A percentile compares a stretch with the other conserved stretches of the same genome.
Conservation (phyloP, 1,284 basidiomycete species). For the Heterobasidion irregulare region DNA sequence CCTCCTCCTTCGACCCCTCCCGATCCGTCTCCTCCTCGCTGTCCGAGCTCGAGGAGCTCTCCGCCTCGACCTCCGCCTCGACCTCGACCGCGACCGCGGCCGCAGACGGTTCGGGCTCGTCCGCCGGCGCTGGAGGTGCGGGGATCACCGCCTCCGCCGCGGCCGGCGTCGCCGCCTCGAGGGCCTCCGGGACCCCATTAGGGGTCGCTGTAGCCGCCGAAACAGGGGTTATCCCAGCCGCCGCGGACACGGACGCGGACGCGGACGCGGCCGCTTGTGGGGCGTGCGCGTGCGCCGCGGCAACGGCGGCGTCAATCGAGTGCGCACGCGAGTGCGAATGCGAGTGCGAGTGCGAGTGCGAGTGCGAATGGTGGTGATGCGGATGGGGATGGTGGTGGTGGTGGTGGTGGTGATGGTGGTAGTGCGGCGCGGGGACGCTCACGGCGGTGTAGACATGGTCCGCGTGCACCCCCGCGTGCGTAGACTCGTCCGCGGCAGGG, state of each 20-base stretch:
- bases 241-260: too few relatives aligned
- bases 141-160: too few relatives aligned
- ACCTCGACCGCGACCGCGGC: background rate
- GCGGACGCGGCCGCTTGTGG: background rate
- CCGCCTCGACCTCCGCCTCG: conserved; percentile 23
- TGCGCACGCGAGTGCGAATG: too few relatives aligned
- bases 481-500: background rate
- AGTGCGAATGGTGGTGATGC: background rate
- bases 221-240: conserved; percentile 4
- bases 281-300: background rate
- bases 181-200: background rate
- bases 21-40: conserved; percentile 12
- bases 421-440: conserved; percentile 1
- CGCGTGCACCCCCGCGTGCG: background rate
- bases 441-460: conserved; percentile 2
- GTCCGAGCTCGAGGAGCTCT: conserved; percentile 3
- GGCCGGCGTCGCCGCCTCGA: background rate
- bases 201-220: background rate
- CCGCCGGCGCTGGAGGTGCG: too few relatives aligned
- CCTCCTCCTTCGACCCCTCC: conserved; percentile 21
- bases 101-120: background rate
- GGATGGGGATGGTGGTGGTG: background rate
- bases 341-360: background rate
- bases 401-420: background rate
- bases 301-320: background rate